phyloP scores from a whole-genome alignment of 495 filamentous ascomycete species.

The Aspergillus affinis region DNA sequence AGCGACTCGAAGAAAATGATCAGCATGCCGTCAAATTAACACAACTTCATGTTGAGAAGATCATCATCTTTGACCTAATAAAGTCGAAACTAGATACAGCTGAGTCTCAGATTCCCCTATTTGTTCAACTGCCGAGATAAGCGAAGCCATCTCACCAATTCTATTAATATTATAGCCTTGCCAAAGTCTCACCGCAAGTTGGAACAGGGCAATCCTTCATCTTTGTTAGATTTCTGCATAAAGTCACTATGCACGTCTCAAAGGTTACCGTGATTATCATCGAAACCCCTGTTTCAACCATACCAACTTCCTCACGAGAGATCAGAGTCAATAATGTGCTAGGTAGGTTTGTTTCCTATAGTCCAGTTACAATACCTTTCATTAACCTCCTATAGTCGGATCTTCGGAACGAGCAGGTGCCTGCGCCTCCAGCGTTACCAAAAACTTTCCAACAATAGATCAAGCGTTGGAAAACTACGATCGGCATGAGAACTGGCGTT shows the following conservation, averaged over 20 bases:
- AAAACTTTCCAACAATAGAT: no score
- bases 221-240: not conserved
- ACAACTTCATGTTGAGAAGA: no score
- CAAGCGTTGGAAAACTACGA: no score
- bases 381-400: not conserved
- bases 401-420: not conserved
- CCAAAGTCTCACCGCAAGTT: not conserved
- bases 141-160: not conserved
- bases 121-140: not conserved
- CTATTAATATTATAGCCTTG: not conserved
- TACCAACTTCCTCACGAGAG: not conserved
- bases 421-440: not conserved
- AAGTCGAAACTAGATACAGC: no score
- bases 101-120: not conserved
- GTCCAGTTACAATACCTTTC: not conserved
- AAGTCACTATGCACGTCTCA: not conserved
- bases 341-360: not conserved
- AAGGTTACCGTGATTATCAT: not conserved
- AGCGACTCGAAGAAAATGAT: no score
- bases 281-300: not conserved
- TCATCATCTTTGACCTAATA: no score
- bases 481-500: no score
- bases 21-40: no score
- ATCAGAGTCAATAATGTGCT: not conserved
- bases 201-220: not conserved